Evolutionary conservation across 345 rosid species (phyloP).

Genomic region (Brassica juncea): DNA sequence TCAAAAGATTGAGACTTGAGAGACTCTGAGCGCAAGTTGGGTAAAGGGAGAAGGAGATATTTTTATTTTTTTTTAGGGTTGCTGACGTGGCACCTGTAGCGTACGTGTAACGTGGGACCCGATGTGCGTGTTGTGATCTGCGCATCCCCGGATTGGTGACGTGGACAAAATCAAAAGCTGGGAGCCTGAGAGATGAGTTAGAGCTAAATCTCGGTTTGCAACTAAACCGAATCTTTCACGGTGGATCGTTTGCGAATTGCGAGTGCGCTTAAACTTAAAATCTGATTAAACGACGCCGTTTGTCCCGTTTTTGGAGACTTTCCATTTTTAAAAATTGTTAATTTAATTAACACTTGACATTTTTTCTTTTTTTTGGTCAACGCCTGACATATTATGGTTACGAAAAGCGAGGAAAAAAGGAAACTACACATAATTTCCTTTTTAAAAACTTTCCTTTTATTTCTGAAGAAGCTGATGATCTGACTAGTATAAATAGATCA

Average conservation of each 20-base stretch:
- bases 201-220: background rate
- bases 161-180: constrained; percentile 56
- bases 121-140: background rate
- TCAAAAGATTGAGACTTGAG: constrained; percentile 18
- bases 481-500: background rate
- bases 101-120: constrained; percentile 8
- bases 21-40: constrained; percentile 9
- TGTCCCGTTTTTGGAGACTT: background rate
- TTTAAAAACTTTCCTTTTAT: background rate
- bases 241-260: background rate
- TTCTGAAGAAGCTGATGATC: background rate
- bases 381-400: background rate
- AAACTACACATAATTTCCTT: background rate
- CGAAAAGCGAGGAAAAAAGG: background rate
- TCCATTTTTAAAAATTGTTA: background rate
- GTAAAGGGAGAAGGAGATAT: background rate
- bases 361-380: no score
- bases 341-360: background rate
- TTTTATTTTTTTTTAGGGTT: background rate
- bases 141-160: constrained; percentile 24
- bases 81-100: background rate
- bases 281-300: background rate
- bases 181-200: background rate
- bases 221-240: constrained; percentile 22
- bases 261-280: background rate